Evolutionary conservation across 345 rosid species (phyloP), one percentile per base, ranked within the genome.

Genomic region (Eucalyptus victrix): DNA sequence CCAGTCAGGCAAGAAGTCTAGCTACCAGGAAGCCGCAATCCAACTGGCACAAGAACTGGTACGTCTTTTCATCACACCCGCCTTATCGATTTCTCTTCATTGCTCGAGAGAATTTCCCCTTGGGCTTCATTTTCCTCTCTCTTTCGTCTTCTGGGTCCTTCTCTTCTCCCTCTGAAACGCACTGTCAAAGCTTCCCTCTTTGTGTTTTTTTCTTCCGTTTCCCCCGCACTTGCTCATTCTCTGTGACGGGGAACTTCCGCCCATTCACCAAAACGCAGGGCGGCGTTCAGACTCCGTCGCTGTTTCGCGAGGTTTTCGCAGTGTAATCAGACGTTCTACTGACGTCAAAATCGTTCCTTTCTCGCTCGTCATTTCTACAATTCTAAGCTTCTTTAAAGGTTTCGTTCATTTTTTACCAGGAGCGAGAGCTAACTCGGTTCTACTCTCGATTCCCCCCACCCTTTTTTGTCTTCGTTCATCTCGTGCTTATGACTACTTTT

Each of bases 11-110:
- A 97, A 95, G 91, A 97, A 95, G 90, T 40, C 94, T 87, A 94
- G 95, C 91, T 97, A 97, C 89, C 98, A 94, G 88, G 97, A 95
- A 91, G 98, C 99, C 40, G 98, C 99, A 5, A 92, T 96, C 90
- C 94, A 95, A 89, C 91, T 96, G 89, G 99, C 96, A 89, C 94
- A 93, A 87, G 96, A 97, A 90, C 91, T 97, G 98, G 98, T 97
- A 95, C 96, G 95, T 69, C 5, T 28, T 49, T 53, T 14, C 30
- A 86, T 40, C 62, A 13, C 24, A 15, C 51, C 81, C 65, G 7
- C 67, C 32, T 19, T 19, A 37, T 49, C 83, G 47, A 21, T 56
- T 40, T 26, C 81, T 87, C 37, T 44, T 60, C 18, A 18, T 34
- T 34, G 62, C 34, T 12, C 23, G 28, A 49, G 28, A 16, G 17